Conservation (phyloP, 805 yeast species). For the Helenozyma rhizophorensis region DNA sequence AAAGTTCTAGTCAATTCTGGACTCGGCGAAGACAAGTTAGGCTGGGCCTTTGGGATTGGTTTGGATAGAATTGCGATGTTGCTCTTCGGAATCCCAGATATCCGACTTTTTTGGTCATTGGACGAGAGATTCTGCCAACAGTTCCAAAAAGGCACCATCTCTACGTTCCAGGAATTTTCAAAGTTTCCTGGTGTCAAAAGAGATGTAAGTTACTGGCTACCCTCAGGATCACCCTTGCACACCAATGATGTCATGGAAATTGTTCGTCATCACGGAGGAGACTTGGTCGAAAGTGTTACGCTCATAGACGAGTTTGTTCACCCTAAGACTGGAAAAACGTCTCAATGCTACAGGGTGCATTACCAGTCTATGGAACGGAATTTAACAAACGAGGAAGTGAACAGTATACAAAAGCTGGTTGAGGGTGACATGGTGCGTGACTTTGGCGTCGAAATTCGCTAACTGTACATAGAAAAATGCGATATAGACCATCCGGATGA, state of each 20-base stretch:
- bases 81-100: slow-evolving; percentile 91
- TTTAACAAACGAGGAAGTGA: slow-evolving; percentile 80
- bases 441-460: slow-evolving; percentile 56
- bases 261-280: slow-evolving; percentile 80
- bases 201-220: slow-evolving; percentile 92
- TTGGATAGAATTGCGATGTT: slow-evolving; percentile 95
- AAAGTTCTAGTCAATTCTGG: slow-evolving; percentile 74
- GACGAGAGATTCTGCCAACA: slow-evolving; percentile 77
- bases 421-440: slow-evolving; percentile 49
- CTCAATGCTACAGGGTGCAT: slow-evolving; percentile 84
- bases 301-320: slow-evolving; percentile 79
- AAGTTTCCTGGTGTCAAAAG: slow-evolving; percentile 83
- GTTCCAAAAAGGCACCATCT: slow-evolving; percentile 60
- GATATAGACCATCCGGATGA: background rate
- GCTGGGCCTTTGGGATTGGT: slow-evolving; percentile 98
- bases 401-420: slow-evolving; percentile 63
- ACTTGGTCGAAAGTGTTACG: slow-evolving; percentile 80
- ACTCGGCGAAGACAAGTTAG: slow-evolving; percentile 53
- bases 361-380: slow-evolving; percentile 96
- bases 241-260: slow-evolving; percentile 93
- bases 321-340: slow-evolving; percentile 71
- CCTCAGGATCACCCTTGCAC: slow-evolving; percentile 49
- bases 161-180: slow-evolving; percentile 81
- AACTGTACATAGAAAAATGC: slow-evolving; percentile 2
- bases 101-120: slow-evolving; percentile 84